Evolutionary conservation across 2,329 filamentous ascomycete genomes (phyloP), one percentile per base, ranked within the genome.

Genomic region (Cordyceps javanica): DNA sequence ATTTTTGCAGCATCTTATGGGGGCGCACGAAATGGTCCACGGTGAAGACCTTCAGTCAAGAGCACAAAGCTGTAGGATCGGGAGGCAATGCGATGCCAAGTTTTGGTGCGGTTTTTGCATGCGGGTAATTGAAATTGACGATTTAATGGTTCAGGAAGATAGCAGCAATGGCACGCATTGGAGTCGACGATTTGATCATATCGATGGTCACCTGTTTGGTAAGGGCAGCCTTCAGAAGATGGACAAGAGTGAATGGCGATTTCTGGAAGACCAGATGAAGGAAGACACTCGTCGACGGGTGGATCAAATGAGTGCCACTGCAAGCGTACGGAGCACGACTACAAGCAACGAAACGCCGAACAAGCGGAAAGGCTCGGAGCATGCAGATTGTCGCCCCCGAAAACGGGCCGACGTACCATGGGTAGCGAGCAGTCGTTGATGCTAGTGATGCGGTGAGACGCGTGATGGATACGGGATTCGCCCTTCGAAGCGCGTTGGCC

Each of bases 91-190:
- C 30, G 83, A 87, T 62, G 72, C 74, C 2, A 76, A 80, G 6
- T 96, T 91, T 71, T 96, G 91, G 91, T 96, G 92, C 66, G 91
- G 91, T 0, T 96, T 96, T 68, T 96, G 91, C 68, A 66, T 73
- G 16, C 65, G 72, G 19, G 76, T 85, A 21, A 73, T 90, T 14
- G 69, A 74, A 21, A 38, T 55, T 9, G 53, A 55, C 9, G 53
- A 55, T 23, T 77, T 80, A 4, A 68, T 77, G 2, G 9, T 21
- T 19, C 38, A 28, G 26, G 42, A 36, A 16, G 44, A 60, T 38
- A 13, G 57, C 57, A 63, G 61, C 7, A 45, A 61, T 36, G 59
- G 59, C 8, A 64, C 60, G 48, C 80, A 80, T 25, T 82, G 82
- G 80, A 81, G 81, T 8, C 73, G 74, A 62, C 72, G 80, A 11